phyloP scores from a whole-genome alignment of 768 basidiomycete species.

The Holtermanniella nyarrowii region DNA sequence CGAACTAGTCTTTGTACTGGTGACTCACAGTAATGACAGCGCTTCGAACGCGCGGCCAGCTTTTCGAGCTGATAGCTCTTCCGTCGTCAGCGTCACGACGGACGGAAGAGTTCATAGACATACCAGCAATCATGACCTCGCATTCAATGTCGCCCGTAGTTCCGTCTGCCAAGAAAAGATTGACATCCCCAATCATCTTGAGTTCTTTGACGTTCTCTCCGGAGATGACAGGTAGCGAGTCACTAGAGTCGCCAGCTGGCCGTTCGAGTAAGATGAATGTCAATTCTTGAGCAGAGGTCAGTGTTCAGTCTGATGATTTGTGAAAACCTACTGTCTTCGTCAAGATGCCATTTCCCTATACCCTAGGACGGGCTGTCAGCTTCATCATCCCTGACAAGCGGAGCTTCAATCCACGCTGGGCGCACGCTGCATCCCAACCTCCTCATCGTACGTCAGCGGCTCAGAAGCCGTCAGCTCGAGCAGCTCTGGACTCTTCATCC shows the following conservation, averaged over 20 bases:
- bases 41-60: slow-evolving; percentile 18
- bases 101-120: slow-evolving; percentile 7
- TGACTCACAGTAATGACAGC: slow-evolving; percentile 21
- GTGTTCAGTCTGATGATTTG: not conserved
- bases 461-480: slow-evolving; percentile 74
- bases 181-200: slow-evolving; percentile 85
- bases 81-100: not conserved
- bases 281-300: slow-evolving; percentile 48
- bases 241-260: slow-evolving; percentile 21
- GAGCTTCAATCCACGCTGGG: not conserved
- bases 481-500: slow-evolving; percentile 73
- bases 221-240: slow-evolving; percentile 5
- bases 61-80: not conserved
- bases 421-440: slow-evolving; percentile 80
- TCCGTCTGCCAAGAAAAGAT: slow-evolving; percentile 67
- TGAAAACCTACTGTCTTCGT: slow-evolving; percentile 62
- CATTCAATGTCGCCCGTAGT: slow-evolving; percentile 60
- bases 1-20: not conserved
- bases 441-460: slow-evolving; percentile 65
- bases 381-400: not conserved
- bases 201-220: slow-evolving; percentile 40
- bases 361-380: not conserved
- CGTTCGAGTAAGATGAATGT: slow-evolving; percentile 78
- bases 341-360: slow-evolving; percentile 71
- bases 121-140: slow-evolving; percentile 89